Evolutionary conservation across 371 early-diverging fungal genomes (phyloP), one percentile per base, ranked within the genome.

Genomic region (Mucor sp.): DNA sequence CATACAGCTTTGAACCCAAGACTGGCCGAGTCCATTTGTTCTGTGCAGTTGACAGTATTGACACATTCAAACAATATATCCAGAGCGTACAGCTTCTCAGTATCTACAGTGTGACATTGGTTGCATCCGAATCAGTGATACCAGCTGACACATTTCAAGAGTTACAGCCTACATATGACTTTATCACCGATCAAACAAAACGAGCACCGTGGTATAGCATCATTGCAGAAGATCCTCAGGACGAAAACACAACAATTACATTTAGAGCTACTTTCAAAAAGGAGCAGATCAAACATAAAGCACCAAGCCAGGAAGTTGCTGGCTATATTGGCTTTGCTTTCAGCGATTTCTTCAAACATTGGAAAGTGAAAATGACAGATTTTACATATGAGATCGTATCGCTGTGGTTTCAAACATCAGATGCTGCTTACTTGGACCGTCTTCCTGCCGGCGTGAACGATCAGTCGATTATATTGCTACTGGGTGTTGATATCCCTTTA

Each of bases 211-310:
- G 78, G 76, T 44, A 60, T 30, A 41, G n/a, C 15, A 23, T 66
- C 21, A 28, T 71, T 23, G 27, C 32, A 43, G 48, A 65, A 1
- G 37, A 39, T 17, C n/a, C 48, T n/a, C 58, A 57, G 11, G 41
- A 63, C 11, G 5, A 62, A 21, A 47, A 55, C 0, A 69, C 73
- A 1, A 8, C 48, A n/a, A 32, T 50, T 6, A 43, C 64, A 19
- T 81, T 81, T 60, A 71, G 82, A 37, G 82, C 77, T 11, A 81
- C 79, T 0, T 81, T 81, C 61, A 63, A 69, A 60, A 81, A 81
- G 43, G 76, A 63, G 1, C 58, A 64, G 3, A 21, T 79, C 12
- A 71, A 75, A 50, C 77, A 81, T 27, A 35, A 60, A 14, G 60
- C 60, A 19, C 68, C 67, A 15, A 68, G 74, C 17, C 75, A 77